phyloP scores from a whole-genome alignment of 2,329 filamentous ascomycete species.

The Cercospora canescens region DNA sequence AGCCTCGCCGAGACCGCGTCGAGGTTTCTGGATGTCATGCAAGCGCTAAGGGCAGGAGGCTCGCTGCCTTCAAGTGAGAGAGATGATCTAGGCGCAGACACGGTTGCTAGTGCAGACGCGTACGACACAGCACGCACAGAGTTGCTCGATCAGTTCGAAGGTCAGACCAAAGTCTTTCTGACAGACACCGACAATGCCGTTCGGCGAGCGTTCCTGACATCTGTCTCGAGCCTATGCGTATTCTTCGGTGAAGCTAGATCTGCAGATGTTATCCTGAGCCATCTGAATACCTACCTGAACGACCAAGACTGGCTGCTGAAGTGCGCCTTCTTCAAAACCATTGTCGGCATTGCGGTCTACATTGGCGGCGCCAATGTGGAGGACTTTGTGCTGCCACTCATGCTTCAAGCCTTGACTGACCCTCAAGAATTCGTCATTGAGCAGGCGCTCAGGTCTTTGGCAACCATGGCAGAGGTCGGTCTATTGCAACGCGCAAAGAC shows the following conservation, averaged over 20 bases:
- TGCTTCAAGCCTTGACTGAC: constrained; percentile 92
- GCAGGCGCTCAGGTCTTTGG: constrained; percentile 82
- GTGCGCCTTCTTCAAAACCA: constrained; percentile 93
- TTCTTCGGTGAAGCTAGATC: constrained; percentile 92
- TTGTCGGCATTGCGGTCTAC: constrained; percentile 89
- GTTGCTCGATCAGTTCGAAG: constrained; percentile 79
- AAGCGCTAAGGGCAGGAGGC: constrained; percentile 80
- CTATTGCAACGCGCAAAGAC: constrained; percentile 80
- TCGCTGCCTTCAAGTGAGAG: constrained; percentile 76
- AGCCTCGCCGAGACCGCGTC: constrained; percentile 83
- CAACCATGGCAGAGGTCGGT: constrained; percentile 83
- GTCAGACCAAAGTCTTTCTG: constrained; percentile 83
- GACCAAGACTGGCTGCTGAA: constrained; percentile 96
- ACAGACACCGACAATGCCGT: constrained; percentile 86
- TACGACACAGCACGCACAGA: constrained; percentile 87
- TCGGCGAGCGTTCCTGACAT: constrained; percentile 84
- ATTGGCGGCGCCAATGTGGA: constrained; percentile 87
- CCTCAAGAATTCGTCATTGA: constrained; percentile 93
- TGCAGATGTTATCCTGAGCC: constrained; percentile 93
- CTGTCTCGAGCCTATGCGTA: constrained; percentile 87
- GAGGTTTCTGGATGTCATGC: constrained; percentile 85
- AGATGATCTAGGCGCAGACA: constrained; percentile 69
- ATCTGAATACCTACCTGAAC: constrained; percentile 95
- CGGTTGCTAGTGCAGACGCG: constrained; percentile 64
- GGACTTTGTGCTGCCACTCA: constrained; percentile 91